Percentiles rank a stretch among this genome's conserved stretches.
Conservation (phyloP, 1,284 basidiomycete genomes). For the Ustilago cynodontis region DNA sequence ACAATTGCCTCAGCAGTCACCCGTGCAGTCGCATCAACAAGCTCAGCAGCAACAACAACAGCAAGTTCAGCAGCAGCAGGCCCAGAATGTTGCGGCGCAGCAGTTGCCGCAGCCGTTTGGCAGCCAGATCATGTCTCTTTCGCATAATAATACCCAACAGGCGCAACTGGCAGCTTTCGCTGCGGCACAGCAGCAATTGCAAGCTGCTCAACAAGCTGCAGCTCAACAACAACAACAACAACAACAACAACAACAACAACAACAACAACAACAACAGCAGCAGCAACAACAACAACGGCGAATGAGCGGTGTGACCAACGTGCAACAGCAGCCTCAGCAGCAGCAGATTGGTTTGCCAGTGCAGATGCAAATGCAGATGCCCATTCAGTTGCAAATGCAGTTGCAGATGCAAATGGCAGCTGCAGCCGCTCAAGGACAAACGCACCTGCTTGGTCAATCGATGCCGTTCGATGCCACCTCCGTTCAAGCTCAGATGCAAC, state of each 20-base stretch:
- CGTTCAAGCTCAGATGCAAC: slow-evolving; percentile 48
- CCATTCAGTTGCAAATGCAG: slow-evolving; percentile 54
- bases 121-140: slow-evolving; percentile 41
- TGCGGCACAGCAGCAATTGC: slow-evolving; percentile 51
- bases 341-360: slow-evolving; percentile 48
- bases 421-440: slow-evolving; percentile 49
- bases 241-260: slow-evolving; percentile 29
- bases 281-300: slow-evolving; percentile 37
- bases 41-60: slow-evolving; percentile 30
- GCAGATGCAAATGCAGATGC: slow-evolving; percentile 49
- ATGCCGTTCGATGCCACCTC: slow-evolving; percentile 50
- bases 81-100: slow-evolving; percentile 14
- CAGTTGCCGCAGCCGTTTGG: slow-evolving; percentile 46
- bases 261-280: slow-evolving; percentile 41
- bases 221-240: slow-evolving; percentile 36
- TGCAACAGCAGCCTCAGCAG: slow-evolving; percentile 45
- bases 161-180: slow-evolving; percentile 49
- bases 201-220: slow-evolving; percentile 46
- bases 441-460: slow-evolving; percentile 33
- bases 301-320: slow-evolving; percentile 20
- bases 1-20: slow-evolving; percentile 29
- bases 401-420: slow-evolving; percentile 55
- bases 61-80: slow-evolving; percentile 26
- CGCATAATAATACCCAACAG: slow-evolving; percentile 46
- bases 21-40: slow-evolving; percentile 37